Base-by-base conservation (phyloP, 345 rosid species). In the Gossypium longicalyx region DNA sequence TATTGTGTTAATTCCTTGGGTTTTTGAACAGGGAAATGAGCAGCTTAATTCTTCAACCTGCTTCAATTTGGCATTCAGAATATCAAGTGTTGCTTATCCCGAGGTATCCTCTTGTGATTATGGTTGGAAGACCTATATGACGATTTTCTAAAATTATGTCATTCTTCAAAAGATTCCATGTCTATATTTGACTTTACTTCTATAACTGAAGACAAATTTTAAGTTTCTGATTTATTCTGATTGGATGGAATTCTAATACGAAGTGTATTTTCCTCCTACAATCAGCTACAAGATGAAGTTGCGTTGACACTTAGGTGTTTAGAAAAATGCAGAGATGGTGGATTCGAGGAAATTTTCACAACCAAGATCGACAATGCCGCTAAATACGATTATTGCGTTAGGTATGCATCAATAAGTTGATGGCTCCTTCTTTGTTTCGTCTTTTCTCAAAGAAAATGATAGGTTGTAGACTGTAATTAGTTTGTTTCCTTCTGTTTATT, bases 241-340 rank as follows among this genome's bases (percentile, higher is more conserved):
- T 48, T 54, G 59, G 34, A 51, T 49, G 12, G 6, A 48, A 7
- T 66, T 54, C 11, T 10, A 54, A 29, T 75, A 16, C 9, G 59
- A 73, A 61, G 38, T 73, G 58, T 27, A 7, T 44, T n/a, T 72
- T 60, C 67, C 16, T 73, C 27, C 45, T 47, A 6, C 70, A 38
- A 80, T 43, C 85, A 90, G 97, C 97, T 94, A 66, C 90, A 87
- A 80, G 83, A 89, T 48, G 98, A 94, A 88, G 93, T 90, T 81
- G 80, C 88, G 72, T 76, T 80, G 29, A 81, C 95, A 38, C 91
- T 91, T 80, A 80, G 75, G 76, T 92, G 95, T 83, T 80, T 89
- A 72, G 90, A 78, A 65, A 89, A 83, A 82, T 86, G 87, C 77
- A 82, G 82, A 84, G 91, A 89, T 86, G 83, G 88, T 80, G 98